Conservation (phyloP, 202 grass and related monocot genomes). For the Alloteropsis angusta region DNA sequence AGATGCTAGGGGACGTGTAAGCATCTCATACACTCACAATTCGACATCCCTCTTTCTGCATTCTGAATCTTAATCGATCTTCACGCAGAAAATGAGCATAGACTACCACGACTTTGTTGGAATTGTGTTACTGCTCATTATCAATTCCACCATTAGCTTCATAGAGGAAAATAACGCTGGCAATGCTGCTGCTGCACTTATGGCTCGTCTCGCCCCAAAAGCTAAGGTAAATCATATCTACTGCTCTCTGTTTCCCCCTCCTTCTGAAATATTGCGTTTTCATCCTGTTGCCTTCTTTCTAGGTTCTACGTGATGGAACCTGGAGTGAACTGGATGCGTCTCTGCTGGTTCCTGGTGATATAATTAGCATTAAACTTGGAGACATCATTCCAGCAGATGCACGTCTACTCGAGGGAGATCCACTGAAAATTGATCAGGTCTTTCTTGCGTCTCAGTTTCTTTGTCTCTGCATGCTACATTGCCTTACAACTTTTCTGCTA, state of each 20-base stretch:
- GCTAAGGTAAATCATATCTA: constrained; percentile 31
- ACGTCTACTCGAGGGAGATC: constrained; percentile 50
- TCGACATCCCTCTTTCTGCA: neutral
- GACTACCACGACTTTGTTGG: constrained; percentile 56
- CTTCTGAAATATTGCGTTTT: neutral
- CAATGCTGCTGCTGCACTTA: constrained; percentile 55
- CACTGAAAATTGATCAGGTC: constrained; percentile 51
- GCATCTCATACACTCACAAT: neutral
- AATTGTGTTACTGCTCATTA: constrained; percentile 40
- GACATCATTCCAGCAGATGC: constrained; percentile 64
- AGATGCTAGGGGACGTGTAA: neutral
- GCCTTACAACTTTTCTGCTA: neutral
- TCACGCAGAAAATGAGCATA: constrained; percentile 23
- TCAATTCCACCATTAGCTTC: constrained; percentile 65
- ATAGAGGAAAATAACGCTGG: constrained; percentile 58
- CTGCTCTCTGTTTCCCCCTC: neutral
- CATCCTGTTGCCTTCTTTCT: neutral
- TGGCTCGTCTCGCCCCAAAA: constrained; percentile 52
- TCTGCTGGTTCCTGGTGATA: constrained; percentile 52
- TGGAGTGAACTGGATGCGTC: constrained; percentile 49
- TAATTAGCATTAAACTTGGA: constrained; percentile 62
- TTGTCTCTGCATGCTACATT: neutral
- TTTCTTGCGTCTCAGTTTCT: neutral
- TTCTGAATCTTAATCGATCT: neutral
- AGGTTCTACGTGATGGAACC: constrained; percentile 43